These are phyloP conservation scores for Tarenaya hassleriana DNA, from an alignment of 345 rosid genomes.

Conservation along the genomic window DNA sequence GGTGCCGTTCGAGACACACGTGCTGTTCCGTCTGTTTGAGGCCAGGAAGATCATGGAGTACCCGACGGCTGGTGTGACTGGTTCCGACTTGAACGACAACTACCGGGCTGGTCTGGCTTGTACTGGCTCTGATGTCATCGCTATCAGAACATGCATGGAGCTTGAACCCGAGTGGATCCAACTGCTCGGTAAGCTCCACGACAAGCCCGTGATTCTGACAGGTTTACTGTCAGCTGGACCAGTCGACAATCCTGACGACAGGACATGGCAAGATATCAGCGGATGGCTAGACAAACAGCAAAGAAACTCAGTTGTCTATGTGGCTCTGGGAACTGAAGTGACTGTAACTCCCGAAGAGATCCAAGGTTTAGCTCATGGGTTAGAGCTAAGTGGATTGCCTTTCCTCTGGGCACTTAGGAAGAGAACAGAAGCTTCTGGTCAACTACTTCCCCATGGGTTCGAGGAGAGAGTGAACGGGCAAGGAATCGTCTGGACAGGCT, in stretches of 20 bases:
- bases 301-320: conserved; percentile 28
- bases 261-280: conserved; percentile 18
- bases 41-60: conserved; percentile 3
- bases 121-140: conserved; percentile 20
- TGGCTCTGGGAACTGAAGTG: conserved; percentile 39
- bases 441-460: conserved; percentile 27
- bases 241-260: conserved; percentile 10
- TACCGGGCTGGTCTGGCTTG: neutral
- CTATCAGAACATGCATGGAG: conserved; percentile 17
- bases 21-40: conserved; percentile 19
- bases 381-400: conserved; percentile 34
- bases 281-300: conserved; percentile 30
- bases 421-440: neutral
- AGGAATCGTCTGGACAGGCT: conserved; percentile 19
- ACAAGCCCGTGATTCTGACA: conserved; percentile 22
- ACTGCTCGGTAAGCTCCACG: conserved; percentile 17
- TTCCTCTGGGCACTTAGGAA: conserved; percentile 36
- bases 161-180: conserved; percentile 25
- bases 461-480: conserved; percentile 26
- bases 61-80: neutral
- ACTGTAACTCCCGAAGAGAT: conserved; percentile 22
- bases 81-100: neutral
- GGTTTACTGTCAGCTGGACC: conserved; percentile 28
- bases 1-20: conserved; percentile 21
- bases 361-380: conserved; percentile 31